phyloP scores from a whole-genome alignment of 75 land plant genomes.

The Pseudotsuga menziesii region DNA sequence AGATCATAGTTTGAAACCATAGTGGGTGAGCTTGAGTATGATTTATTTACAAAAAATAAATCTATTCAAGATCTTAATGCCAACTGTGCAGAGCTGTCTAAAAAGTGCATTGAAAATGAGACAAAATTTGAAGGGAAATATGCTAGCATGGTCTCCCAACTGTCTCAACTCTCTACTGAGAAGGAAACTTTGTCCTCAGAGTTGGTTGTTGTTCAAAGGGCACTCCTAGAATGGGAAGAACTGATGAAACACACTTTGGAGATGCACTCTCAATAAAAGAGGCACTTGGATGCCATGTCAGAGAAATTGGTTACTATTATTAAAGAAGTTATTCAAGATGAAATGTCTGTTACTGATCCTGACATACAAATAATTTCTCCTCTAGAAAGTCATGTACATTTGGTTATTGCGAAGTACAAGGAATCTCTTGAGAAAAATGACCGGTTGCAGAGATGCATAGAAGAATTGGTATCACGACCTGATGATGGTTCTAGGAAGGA shows the following conservation, averaged over 20 bases:
- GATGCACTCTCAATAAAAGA: slow-evolving; percentile 20
- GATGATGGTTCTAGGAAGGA: slow-evolving; percentile 1
- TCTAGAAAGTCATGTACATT: slow-evolving; percentile 32
- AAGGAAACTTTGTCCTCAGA: slow-evolving; percentile 24
- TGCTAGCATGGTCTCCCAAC: background rate
- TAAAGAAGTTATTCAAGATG: slow-evolving; percentile 3
- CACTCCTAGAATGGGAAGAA: background rate
- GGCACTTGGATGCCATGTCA: slow-evolving; percentile 18
- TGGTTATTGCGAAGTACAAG: slow-evolving; percentile 38
- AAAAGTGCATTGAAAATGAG: background rate
- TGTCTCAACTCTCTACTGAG: slow-evolving; percentile 16
- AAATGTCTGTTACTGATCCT: slow-evolving; percentile 9
- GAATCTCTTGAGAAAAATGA: slow-evolving; percentile 23
- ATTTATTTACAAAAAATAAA: slow-evolving; percentile 20
- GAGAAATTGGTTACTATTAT: slow-evolving; percentile 19
- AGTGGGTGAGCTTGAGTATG: slow-evolving; percentile 23
- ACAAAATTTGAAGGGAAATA: background rate
- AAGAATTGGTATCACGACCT: slow-evolving; percentile 16
- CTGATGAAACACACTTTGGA: slow-evolving; percentile 10
- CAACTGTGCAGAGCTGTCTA: slow-evolving; percentile 15
- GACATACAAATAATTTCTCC: slow-evolving; percentile 11
- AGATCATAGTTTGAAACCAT: slow-evolving; percentile 22
- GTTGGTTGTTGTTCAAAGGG: slow-evolving; percentile 16
- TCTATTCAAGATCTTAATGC: slow-evolving; percentile 26
- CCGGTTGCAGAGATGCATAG: slow-evolving; percentile 18